phyloP scores from a whole-genome alignment of 2,329 filamentous ascomycete species.

The Scleromitrula shiraiana region DNA sequence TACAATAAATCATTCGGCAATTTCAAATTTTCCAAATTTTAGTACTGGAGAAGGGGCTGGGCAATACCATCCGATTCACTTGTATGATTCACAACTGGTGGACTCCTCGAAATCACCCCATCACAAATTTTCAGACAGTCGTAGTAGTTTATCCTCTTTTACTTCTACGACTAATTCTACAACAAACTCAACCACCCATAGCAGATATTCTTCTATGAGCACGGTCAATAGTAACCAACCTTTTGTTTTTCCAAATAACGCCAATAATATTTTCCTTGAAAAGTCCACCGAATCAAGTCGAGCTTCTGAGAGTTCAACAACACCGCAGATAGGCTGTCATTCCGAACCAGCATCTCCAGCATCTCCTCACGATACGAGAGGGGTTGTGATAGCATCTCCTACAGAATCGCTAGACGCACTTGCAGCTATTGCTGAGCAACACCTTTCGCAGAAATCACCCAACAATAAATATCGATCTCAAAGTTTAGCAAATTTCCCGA shows the following conservation, averaged over 20 bases:
- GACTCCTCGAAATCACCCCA: constrained; percentile 18
- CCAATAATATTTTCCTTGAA: background rate
- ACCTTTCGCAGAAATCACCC: constrained; percentile 9
- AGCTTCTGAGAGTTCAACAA: background rate
- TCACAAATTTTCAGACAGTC: constrained; percentile 29
- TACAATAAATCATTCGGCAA: constrained; percentile 14
- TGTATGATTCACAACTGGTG: constrained; percentile 17
- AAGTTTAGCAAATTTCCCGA: background rate
- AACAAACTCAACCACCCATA: constrained; percentile 26
- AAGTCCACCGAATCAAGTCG: background rate
- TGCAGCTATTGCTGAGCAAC: constrained; percentile 21
- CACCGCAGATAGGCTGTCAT: background rate
- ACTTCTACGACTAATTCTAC: constrained; percentile 28
- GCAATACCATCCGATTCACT: constrained; percentile 8
- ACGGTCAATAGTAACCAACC: constrained; percentile 21
- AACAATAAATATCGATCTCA: constrained; percentile 1
- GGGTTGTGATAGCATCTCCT: constrained; percentile 14
- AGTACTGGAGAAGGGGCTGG: background rate
- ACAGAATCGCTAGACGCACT: constrained; percentile 21
- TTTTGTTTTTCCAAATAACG: background rate
- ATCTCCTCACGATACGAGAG: background rate
- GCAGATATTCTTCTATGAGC: constrained; percentile 29
- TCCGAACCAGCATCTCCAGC: constrained; percentile 4
- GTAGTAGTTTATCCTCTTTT: constrained; percentile 29
- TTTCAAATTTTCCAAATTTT: background rate